A percentile compares a stretch with the other conserved stretches of the same genome.
These are phyloP conservation scores for carrot (Daucus carota) DNA, from an alignment of 129 eudicot species.

Conservation along the genomic window DH1_v3.0 NC_030382.2:45545001-45545500, in stretches of 20 bases:
- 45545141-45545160: too few relatives aligned
- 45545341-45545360: neutral
- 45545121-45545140: too few relatives aligned
- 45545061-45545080: too few relatives aligned
- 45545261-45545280: too few relatives aligned
- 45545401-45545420: slow-evolving; percentile 2
- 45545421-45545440: neutral
- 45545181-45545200: too few relatives aligned
- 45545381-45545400: neutral
- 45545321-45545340: too few relatives aligned
- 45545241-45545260: too few relatives aligned
- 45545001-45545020: slow-evolving; percentile 4
- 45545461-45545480: neutral
- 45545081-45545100: too few relatives aligned
- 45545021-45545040: neutral
- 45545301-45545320: neutral
- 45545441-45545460: neutral
- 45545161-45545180: too few relatives aligned
- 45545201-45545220: too few relatives aligned
- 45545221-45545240: too few relatives aligned
- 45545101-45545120: too few relatives aligned
- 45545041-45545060: neutral
- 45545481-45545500: neutral
- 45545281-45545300: neutral
- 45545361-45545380: neutral